phyloP scores from a whole-genome alignment of 495 filamentous ascomycete genomes.

The Penicillium canescens region DNA sequence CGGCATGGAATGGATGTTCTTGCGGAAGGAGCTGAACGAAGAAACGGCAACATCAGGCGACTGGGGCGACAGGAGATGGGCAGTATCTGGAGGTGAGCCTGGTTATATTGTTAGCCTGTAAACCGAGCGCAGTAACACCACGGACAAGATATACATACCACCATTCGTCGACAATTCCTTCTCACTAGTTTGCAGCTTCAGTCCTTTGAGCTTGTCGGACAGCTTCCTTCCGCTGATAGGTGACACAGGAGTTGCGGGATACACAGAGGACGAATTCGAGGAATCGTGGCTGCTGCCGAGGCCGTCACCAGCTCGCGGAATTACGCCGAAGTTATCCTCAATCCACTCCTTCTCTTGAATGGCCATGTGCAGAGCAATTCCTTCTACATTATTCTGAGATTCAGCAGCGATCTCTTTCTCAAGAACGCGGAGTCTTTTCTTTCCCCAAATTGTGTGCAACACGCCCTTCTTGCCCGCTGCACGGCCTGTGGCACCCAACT shows the following conservation, averaged over 20 bases:
- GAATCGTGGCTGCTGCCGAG: conserved; percentile 18
- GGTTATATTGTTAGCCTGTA: background rate
- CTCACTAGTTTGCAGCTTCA: conserved; percentile 72
- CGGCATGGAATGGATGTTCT: conserved; percentile 23
- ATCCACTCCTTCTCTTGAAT: conserved; percentile 80
- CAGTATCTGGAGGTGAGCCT: background rate
- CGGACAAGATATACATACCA: conserved; percentile 33
- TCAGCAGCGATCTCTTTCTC: conserved; percentile 70
- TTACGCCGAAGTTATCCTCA: conserved; percentile 71
- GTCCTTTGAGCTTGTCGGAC: conserved; percentile 72
- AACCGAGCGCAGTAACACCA: background rate
- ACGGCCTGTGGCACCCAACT: conserved; percentile 62
- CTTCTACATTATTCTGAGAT: conserved; percentile 66
- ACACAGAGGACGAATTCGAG: conserved; percentile 7
- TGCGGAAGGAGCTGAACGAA: conserved; percentile 60
- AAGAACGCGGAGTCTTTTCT: conserved; percentile 69
- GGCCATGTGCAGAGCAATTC: conserved; percentile 78
- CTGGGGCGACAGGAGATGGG: conserved; percentile 59
- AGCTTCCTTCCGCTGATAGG: conserved; percentile 62
- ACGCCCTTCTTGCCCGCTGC: conserved; percentile 75
- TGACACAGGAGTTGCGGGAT: conserved; percentile 55
- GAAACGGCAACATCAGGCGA: conserved; percentile 65
- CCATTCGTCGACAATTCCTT: conserved; percentile 52
- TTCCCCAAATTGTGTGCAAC: conserved; percentile 80
- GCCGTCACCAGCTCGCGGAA: conserved; percentile 19